These are phyloP conservation scores for Colletotrichum lentis DNA, from an alignment of 2,329 filamentous ascomycete species.

Conservation along the genomic window DNA sequence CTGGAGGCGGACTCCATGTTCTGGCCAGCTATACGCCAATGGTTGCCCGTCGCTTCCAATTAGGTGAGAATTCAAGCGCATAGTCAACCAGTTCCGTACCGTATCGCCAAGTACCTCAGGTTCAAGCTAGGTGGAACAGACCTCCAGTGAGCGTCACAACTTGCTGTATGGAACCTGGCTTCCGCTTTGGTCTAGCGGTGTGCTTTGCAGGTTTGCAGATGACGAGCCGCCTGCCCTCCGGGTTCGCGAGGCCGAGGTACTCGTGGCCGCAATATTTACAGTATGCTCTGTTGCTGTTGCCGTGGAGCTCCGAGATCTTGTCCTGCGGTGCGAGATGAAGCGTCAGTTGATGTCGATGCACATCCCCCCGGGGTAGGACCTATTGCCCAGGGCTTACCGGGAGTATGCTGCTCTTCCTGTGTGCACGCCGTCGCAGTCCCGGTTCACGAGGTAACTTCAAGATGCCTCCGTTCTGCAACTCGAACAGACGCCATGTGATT, in stretches of 20 bases:
- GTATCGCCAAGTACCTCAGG: too few species aligned
- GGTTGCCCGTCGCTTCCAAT: too few species aligned
- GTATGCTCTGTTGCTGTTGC: constrained; percentile 57
- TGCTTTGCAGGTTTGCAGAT: constrained; percentile 59
- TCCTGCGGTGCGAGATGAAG: constrained; percentile 39
- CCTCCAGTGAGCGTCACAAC: too few species aligned
- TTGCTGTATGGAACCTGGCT: too few species aligned
- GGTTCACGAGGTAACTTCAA: constrained; percentile 56
- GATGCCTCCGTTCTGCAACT: constrained; percentile 51
- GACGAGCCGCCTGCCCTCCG: constrained; percentile 45
- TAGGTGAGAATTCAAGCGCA: too few species aligned
- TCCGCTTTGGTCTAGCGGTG: constrained; percentile 53
- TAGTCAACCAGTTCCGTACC: too few species aligned
- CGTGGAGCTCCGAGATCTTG: constrained; percentile 56
- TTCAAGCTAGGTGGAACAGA: too few species aligned
- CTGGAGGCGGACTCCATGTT: too few species aligned
- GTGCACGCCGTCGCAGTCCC: constrained; percentile 57
- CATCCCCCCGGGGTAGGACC: too few species aligned
- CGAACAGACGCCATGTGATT: constrained; percentile 58
- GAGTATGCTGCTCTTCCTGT: constrained; percentile 56
- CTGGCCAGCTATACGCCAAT: too few species aligned
- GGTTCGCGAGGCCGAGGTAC: constrained; percentile 45
- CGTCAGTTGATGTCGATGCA: not conserved
- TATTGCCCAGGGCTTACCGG: constrained; percentile 45
- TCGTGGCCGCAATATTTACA: constrained; percentile 57